These are phyloP conservation scores for Triglochin maritima DNA, from an alignment of 106 monocot genomes.

Conservation along the genomic window DNA sequence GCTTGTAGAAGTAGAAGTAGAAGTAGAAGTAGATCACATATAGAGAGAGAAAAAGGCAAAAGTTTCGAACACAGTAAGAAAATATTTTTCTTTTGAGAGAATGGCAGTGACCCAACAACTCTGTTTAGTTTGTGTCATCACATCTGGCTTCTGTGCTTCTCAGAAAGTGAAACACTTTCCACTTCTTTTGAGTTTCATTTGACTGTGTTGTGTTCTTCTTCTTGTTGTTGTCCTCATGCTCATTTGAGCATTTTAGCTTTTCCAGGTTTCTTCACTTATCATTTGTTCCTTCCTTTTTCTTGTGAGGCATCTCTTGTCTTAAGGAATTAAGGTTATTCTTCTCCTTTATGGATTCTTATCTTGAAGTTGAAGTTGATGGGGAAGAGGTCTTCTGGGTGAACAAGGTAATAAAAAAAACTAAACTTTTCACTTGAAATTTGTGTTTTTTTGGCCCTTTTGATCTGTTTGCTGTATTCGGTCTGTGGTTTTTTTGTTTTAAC, in stretches of 20 bases:
- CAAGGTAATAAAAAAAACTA: constrained; percentile 15
- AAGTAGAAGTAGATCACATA: too few species aligned
- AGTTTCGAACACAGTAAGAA: too few species aligned
- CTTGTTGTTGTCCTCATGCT: constrained; percentile 1
- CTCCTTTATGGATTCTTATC: constrained; percentile 18
- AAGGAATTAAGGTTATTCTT: background rate
- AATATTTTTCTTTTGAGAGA: too few species aligned
- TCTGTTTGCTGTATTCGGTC: background rate
- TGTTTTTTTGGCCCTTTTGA: constrained; percentile 3
- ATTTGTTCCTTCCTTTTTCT: constrained; percentile 21
- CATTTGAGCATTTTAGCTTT: background rate
- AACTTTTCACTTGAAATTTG: background rate
- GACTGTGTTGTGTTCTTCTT: background rate
- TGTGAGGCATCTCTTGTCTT: constrained; percentile 10
- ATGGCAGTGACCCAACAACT: too few species aligned
- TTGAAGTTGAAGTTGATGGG: constrained; percentile 50
- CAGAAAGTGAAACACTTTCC: background rate
- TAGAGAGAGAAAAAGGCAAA: too few species aligned
- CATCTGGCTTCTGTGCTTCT: background rate
- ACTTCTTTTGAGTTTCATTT: constrained; percentile 2
- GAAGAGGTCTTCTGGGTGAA: constrained; percentile 45
- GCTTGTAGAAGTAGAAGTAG: too few species aligned
- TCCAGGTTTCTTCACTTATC: constrained; percentile 11
- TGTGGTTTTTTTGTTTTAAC: too few species aligned
- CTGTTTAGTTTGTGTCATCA: too few species aligned